phyloP scores from a whole-genome alignment of 2,329 filamentous ascomycete genomes.

The Raffaelea albimanens region DNA sequence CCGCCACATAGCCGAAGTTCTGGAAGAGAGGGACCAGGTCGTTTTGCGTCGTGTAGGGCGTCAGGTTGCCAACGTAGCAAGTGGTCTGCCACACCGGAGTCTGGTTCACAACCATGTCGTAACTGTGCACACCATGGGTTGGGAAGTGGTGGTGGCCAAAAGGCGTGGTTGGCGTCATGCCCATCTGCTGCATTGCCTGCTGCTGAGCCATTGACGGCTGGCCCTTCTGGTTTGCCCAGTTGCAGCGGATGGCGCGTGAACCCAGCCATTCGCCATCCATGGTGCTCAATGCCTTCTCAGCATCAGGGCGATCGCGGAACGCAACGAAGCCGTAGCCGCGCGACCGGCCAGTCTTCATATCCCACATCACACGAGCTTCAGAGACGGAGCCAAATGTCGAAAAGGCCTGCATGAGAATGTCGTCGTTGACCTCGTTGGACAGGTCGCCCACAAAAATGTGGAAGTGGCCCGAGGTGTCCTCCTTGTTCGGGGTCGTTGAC shows the following conservation, averaged over 20 bases:
- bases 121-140: slow-evolving; percentile 91
- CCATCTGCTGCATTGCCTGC: slow-evolving; percentile 93
- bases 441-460: slow-evolving; percentile 98
- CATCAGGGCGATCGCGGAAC: slow-evolving; percentile 86
- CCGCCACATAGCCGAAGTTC: slow-evolving; percentile 95
- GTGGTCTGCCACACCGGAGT: slow-evolving; percentile 98
- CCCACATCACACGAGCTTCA: slow-evolving; percentile 99
- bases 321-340: slow-evolving; percentile 97
- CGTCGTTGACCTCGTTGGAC: slow-evolving; percentile 97
- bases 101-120: slow-evolving; percentile 92
- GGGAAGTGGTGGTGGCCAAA: slow-evolving; percentile 98
- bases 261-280: slow-evolving; percentile 99
- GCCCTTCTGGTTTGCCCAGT: slow-evolving; percentile 99
- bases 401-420: slow-evolving; percentile 87
- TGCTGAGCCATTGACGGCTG: slow-evolving; percentile 97
- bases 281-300: slow-evolving; percentile 89
- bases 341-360: slow-evolving; percentile 98
- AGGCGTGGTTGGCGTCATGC: slow-evolving; percentile 92
- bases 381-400: slow-evolving; percentile 93
- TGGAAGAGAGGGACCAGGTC: slow-evolving; percentile 97
- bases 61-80: slow-evolving; percentile 94
- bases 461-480: slow-evolving; percentile 96
- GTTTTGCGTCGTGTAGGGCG: slow-evolving; percentile 88
- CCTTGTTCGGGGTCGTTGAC: slow-evolving; percentile 86
- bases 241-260: slow-evolving; percentile 95